Evolutionary conservation across 2,329 filamentous ascomycete species (phyloP).

Genomic region (Rhinocladiella mackenziei): DNA sequence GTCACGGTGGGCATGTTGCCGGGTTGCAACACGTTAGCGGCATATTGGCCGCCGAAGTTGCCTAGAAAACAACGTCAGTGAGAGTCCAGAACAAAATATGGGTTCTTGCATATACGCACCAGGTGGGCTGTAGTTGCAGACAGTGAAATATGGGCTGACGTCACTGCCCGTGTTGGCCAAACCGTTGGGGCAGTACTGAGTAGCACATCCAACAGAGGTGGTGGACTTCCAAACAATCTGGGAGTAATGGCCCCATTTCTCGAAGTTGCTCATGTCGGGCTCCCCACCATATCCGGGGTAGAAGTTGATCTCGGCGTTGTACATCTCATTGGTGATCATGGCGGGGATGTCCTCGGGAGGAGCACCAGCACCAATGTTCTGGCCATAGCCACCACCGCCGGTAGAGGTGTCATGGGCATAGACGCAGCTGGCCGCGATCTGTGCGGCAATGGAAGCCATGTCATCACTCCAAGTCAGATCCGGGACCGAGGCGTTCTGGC

Average conservation of each 20-base stretch:
- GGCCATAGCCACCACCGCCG: slow-evolving; percentile 69
- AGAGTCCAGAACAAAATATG: too few species aligned
- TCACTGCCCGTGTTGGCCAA: slow-evolving; percentile 42
- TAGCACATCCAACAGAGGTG: slow-evolving; percentile 60
- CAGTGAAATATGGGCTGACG: slow-evolving; percentile 63
- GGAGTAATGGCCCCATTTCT: slow-evolving; percentile 69
- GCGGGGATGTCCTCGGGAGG: slow-evolving; percentile 56
- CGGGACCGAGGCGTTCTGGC: slow-evolving; percentile 70
- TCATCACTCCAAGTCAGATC: slow-evolving; percentile 62
- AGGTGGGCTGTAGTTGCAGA: slow-evolving; percentile 78
- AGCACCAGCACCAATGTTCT: slow-evolving; percentile 79
- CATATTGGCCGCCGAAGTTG: slow-evolving; percentile 55
- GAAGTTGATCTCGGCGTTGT: slow-evolving; percentile 68
- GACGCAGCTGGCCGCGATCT: slow-evolving; percentile 62
- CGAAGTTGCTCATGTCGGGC: slow-evolving; percentile 61
- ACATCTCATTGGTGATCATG: slow-evolving; percentile 79
- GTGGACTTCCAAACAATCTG: slow-evolving; percentile 69
- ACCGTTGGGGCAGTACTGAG: slow-evolving; percentile 40
- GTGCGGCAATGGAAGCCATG: slow-evolving; percentile 61
- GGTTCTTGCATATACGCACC: too few species aligned
- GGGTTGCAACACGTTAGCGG: slow-evolving; percentile 48
- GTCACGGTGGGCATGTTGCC: slow-evolving; percentile 37
- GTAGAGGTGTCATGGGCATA: slow-evolving; percentile 75
- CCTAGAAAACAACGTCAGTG: too few species aligned
- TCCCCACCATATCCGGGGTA: slow-evolving; percentile 59